A percentile compares a stretch with the other conserved stretches of the same genome.
These are phyloP conservation scores for Plantago lanceolata DNA, from an alignment of 305 asterid genomes.

Conservation along the genomic window DNA sequence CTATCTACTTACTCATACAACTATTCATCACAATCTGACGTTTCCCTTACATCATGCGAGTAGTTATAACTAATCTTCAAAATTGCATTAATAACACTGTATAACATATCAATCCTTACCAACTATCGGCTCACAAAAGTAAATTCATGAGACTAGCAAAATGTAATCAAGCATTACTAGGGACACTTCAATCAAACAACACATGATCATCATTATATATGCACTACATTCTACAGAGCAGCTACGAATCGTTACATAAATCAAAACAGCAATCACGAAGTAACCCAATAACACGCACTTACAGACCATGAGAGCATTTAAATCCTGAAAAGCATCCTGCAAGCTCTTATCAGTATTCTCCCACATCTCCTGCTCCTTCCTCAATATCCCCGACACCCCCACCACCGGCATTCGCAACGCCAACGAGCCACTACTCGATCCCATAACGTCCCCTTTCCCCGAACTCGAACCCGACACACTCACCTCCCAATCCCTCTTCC, in stretches of 20 bases:
- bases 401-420: constrained; percentile 74
- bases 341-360: constrained; percentile 95
- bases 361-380: constrained; percentile 99
- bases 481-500: constrained; percentile 69
- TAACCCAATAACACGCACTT: too few species aligned
- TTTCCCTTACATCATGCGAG: too few species aligned
- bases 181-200: too few species aligned
- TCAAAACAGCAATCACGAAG: constrained; percentile 18
- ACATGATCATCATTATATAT: too few species aligned
- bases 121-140: too few species aligned
- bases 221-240: too few species aligned
- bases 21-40: not conserved
- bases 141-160: too few species aligned
- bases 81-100: too few species aligned
- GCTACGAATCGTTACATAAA: not conserved
- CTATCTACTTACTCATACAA: not conserved
- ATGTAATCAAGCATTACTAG: too few species aligned
- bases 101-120: too few species aligned
- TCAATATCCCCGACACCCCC: constrained; percentile 82
- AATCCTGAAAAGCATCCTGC: constrained; percentile 97
- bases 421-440: constrained; percentile 38
- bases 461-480: constrained; percentile 32
- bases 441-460: constrained; percentile 30
- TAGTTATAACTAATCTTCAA: too few species aligned
- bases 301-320: constrained; percentile 92